Base-by-base conservation (phyloP, 2,329 filamentous ascomycete genomes). In the Mollisiaceae sp. region DNA sequence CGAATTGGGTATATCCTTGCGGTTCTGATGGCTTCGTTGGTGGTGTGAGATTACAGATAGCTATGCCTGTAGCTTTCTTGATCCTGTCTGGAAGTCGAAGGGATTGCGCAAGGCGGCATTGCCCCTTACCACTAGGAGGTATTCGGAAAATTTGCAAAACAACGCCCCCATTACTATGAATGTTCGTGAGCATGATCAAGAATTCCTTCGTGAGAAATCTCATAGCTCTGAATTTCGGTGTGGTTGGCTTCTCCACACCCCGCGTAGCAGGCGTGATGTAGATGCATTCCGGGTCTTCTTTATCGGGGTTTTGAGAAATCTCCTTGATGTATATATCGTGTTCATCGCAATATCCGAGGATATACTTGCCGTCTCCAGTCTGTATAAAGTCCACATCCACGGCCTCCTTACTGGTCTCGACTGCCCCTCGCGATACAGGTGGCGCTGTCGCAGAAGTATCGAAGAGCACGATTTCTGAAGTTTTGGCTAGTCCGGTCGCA, bases 401-500 rank as follows among this genome's bases (percentile, higher is more conserved):
- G 0, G 88, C 88, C 74, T 90, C 86, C 70, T 78, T 82, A 18
- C 78, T 73, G 47, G 86, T 77, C 67, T 85, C 81, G 61, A 89
- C 70, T 60, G 81, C 78, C 35, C 83, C 84, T 71, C 81, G 80
- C 57, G 78, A 67, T 72, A 80, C 84, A 65, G 83, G 83, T 41
- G 79, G 84, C 77, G 69, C 83, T 79, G 71, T 87, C 15, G 78
- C 69, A 41, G 80, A 79, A 18, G 89, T 87, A 75, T 91, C 86
- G 75, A 97, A 97, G 50, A 97, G 79, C 32, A 92, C 89, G 67
- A 97, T 86, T 79, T 97, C 91, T 14, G 90, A 86, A 57, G 90
- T 82, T 66, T 88, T 88, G 22, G 91, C 89, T 69, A 97, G 82
- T 35, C 91, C 92, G 0, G 93, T 94, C 11, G 93, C 90, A 66